Conservation (phyloP, 352 stramenopile species). For the Pythium coloratum region DNA sequence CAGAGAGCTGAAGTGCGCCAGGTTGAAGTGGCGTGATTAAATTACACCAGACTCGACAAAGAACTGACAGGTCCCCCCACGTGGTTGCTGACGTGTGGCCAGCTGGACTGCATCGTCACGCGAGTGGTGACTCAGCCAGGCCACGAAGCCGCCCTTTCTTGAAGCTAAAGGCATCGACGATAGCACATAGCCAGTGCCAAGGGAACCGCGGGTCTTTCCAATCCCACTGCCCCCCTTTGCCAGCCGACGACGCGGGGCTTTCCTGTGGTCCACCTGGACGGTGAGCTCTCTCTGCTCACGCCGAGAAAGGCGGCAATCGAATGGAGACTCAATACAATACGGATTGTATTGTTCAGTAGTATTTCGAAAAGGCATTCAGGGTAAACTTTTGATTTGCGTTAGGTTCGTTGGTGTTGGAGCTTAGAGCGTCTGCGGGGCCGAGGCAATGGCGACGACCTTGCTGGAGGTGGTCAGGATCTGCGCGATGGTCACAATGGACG, state of each 20-base stretch:
- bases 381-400: too few relatives aligned
- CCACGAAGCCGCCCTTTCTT: background rate
- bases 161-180: background rate
- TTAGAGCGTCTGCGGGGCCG: too few relatives aligned
- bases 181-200: background rate
- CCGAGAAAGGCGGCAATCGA: too few relatives aligned
- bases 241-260: background rate
- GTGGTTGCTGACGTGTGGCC: background rate
- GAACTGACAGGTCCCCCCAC: background rate
- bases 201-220: background rate
- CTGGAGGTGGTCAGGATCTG: too few relatives aligned
- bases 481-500: too few relatives aligned
- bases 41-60: background rate
- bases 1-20: background rate
- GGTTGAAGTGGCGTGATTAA: background rate
- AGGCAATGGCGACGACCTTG: too few relatives aligned
- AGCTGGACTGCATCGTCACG: background rate
- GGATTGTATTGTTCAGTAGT: too few relatives aligned
- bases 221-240: background rate
- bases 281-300: background rate
- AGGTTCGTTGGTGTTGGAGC: too few relatives aligned
- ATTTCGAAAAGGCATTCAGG: too few relatives aligned
- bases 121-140: background rate
- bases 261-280: background rate
- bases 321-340: too few relatives aligned